phyloP scores from a whole-genome alignment of 108 stramenopile species.

The Mediolabrus comicus region DNA sequence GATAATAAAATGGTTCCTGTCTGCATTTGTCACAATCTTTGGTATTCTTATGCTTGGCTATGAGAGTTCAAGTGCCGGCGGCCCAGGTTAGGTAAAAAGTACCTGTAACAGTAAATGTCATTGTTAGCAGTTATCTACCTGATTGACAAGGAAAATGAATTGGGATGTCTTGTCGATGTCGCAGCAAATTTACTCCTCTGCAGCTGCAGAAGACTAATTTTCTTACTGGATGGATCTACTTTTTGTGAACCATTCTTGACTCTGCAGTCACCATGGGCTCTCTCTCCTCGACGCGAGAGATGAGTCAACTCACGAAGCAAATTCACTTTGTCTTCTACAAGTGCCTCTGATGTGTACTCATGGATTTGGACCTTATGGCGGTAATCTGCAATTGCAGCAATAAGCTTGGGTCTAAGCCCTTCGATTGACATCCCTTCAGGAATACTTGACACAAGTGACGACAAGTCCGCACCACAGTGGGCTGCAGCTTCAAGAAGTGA shows the following conservation, averaged over 20 bases:
- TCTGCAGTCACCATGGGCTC: not conserved
- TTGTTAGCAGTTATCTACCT: constrained; percentile 3
- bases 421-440: constrained; percentile 79
- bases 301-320: constrained; percentile 68
- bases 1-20: constrained; percentile 69
- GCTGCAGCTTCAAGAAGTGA: constrained; percentile 80
- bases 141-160: constrained; percentile 18
- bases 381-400: constrained; percentile 82
- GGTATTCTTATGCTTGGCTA: constrained; percentile 74
- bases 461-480: constrained; percentile 70
- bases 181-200: not conserved
- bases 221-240: not conserved
- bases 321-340: constrained; percentile 53
- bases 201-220: not conserved
- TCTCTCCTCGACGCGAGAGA: constrained; percentile 59
- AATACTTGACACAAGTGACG: constrained; percentile 63
- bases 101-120: too few species aligned
- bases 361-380: constrained; percentile 75
- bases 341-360: constrained; percentile 48
- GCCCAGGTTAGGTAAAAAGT: constrained; percentile 8
- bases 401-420: constrained; percentile 74
- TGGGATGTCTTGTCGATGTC: not conserved
- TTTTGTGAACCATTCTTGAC: not conserved
- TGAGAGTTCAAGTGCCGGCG: constrained; percentile 34
- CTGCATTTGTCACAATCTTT: constrained; percentile 58